Conservation (phyloP, 257 asterid genomes). For the Solanum bukasovii region DNA sequence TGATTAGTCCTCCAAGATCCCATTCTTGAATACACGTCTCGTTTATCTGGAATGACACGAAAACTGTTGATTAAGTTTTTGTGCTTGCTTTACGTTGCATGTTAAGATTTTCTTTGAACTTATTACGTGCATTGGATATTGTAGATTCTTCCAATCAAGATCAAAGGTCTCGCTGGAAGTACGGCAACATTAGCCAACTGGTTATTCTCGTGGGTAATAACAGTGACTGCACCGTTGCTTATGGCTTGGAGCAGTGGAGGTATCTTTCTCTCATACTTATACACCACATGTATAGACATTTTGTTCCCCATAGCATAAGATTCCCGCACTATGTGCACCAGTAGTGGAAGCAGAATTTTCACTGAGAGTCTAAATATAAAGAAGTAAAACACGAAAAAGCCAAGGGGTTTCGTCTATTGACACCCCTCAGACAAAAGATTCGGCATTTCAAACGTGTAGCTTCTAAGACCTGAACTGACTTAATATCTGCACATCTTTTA, state of each 20-base stretch:
- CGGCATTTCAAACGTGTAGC: not conserved
- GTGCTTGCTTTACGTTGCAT: not conserved
- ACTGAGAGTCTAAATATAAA: not conserved
- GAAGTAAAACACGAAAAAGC: not conserved
- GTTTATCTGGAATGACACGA: not conserved
- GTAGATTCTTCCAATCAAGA: conserved; percentile 80
- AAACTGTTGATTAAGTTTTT: not conserved
- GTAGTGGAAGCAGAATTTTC: not conserved
- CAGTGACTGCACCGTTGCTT: conserved; percentile 70
- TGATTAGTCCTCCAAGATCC: not conserved
- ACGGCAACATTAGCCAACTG: conserved; percentile 73
- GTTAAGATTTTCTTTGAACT: not conserved
- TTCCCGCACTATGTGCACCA: not conserved
- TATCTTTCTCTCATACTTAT: conserved; percentile 3
- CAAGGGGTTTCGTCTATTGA: not conserved
- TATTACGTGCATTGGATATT: not conserved
- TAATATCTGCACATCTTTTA: not conserved
- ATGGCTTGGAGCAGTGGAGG: conserved; percentile 81
- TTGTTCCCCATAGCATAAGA: not conserved
- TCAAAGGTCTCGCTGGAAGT: conserved; percentile 88
- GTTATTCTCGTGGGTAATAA: conserved; percentile 57
- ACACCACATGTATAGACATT: not conserved
- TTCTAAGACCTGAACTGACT: not conserved
- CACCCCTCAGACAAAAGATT: not conserved
- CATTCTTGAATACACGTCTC: not conserved